Evolutionary conservation across 192 early-diverging fungal species (phyloP), one percentile per base, ranked within the genome.

Genomic region (Ambispora gerdemannii): DNA sequence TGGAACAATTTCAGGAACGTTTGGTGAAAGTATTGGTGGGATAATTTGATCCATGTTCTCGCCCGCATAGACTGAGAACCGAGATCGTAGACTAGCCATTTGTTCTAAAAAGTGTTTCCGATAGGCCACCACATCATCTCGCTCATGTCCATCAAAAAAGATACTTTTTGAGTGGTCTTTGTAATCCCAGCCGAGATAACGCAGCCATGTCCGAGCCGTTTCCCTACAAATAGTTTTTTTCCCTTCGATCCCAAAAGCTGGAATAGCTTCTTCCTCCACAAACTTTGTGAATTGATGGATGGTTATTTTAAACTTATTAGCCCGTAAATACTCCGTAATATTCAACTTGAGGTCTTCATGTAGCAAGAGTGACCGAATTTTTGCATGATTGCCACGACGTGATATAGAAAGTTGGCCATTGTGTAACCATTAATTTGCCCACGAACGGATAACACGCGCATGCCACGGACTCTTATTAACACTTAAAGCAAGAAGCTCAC

Each of bases 161-260:
- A 66, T 66, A 43, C 50, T 50, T 31, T 65, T 50, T 30, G n/a
- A 38, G 24, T 63, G 22, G 24, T 63, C 22, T 63, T 63, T 63
- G 43, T 63, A 63, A 34, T 38, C 27, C 2, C 8, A 63, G 10
- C 61, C 22, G 2, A 63, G 19, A 17, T 22, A 17, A 38, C 30
- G 11, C 27, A 64, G 38, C 63, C 25, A 64, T 64, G 25, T 31
- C 27, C 13, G 4, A 43, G 63, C 47, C 3, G 63, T 50, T 25
- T 6, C 17, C 17, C 50, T 3, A 11, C 24, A 24, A 30, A 64
- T 64, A 3, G 24, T 50, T 47, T 15, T 64, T 50, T 64, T 49
- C 17, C 28, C 30, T 49, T 64, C 63, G 30, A 64, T 64, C 27
- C 13, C 47, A 64, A 64, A 43, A 64, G 10, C 10, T 28, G 47